A percentile compares a stretch with the other conserved stretches of the same genome.
These are phyloP conservation scores for Cercospora sojina DNA, from an alignment of 2,329 filamentous ascomycete species.

Conservation along the genomic window DNA sequence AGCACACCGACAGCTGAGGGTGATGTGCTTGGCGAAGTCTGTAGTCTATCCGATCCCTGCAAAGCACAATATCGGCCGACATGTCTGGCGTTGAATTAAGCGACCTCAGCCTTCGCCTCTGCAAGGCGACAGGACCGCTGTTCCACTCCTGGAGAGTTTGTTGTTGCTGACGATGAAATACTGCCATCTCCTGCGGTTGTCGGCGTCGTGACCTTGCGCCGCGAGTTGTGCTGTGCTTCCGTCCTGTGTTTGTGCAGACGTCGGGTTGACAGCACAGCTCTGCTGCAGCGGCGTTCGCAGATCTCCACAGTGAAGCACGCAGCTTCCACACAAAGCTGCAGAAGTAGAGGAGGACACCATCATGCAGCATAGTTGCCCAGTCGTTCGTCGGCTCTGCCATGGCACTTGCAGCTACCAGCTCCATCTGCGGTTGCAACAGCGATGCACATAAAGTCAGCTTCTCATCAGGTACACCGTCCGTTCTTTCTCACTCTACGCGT, in stretches of 20 bases:
- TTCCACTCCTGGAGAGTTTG: background rate
- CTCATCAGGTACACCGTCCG: background rate
- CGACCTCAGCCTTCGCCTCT: background rate
- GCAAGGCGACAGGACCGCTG: background rate
- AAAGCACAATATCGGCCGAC: background rate
- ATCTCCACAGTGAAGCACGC: background rate
- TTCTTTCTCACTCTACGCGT: background rate
- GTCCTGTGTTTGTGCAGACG: background rate
- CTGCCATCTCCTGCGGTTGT: background rate
- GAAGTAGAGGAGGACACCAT: background rate
- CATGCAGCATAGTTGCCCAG: background rate
- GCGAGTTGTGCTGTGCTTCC: background rate
- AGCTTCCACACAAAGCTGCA: background rate
- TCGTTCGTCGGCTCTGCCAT: background rate
- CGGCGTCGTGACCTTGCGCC: background rate
- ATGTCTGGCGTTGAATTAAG: background rate
- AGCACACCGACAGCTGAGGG: background rate
- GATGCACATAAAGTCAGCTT: background rate
- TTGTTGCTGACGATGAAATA: background rate
- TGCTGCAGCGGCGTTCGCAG: background rate
- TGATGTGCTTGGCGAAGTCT: background rate
- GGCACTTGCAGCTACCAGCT: background rate
- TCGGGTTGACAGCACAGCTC: background rate
- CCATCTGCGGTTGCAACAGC: background rate
- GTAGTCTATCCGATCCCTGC: background rate